A percentile compares a stretch with the other conserved stretches of the same genome.
Evolutionary conservation across 2,329 filamentous ascomycete species (phyloP).

Genomic region (Alternaria gaisen): DNA sequence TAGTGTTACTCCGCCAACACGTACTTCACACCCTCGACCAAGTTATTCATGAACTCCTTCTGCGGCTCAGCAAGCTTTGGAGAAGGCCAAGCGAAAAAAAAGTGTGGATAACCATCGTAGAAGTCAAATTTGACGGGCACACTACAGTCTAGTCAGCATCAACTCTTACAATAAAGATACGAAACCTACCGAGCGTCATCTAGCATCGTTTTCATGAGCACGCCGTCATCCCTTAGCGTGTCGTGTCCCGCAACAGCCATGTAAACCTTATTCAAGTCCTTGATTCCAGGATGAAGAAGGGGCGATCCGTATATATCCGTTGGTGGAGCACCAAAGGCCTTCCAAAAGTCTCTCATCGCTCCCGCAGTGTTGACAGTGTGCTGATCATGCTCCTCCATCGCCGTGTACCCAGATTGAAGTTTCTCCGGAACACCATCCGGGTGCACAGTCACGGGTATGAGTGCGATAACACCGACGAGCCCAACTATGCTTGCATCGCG

Average conservation of each 20-base stretch:
- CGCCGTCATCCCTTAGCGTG: constrained; percentile 48
- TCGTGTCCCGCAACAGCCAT: constrained; percentile 43
- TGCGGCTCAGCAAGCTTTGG: constrained; percentile 35
- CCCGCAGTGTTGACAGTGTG: constrained; percentile 48
- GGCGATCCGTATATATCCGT: constrained; percentile 46
- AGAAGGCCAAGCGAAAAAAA: constrained; percentile 49
- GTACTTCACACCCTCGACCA: constrained; percentile 36
- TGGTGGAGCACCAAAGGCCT: constrained; percentile 43
- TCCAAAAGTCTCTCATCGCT: constrained; percentile 50
- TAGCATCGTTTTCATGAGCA: constrained; percentile 43
- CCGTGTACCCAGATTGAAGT: constrained; percentile 46
- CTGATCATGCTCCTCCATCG: constrained; percentile 49
- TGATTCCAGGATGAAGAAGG: constrained; percentile 41
- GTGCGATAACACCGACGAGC: constrained; percentile 51
- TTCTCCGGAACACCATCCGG: constrained; percentile 49
- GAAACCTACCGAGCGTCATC: constrained; percentile 36
- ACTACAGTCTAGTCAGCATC: constrained; percentile 30
- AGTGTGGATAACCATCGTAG: constrained; percentile 50
- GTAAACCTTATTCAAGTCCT: constrained; percentile 45
- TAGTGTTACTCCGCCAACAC: constrained; percentile 15
- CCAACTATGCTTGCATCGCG: constrained; percentile 49
- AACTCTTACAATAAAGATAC: accelerated
- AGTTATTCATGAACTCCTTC: constrained; percentile 33
- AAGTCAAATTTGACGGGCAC: constrained; percentile 43
- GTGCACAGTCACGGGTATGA: constrained; percentile 51